Evolutionary conservation across 306 rosid species (phyloP).

Genomic region (Dalbergia cultrata): DNA sequence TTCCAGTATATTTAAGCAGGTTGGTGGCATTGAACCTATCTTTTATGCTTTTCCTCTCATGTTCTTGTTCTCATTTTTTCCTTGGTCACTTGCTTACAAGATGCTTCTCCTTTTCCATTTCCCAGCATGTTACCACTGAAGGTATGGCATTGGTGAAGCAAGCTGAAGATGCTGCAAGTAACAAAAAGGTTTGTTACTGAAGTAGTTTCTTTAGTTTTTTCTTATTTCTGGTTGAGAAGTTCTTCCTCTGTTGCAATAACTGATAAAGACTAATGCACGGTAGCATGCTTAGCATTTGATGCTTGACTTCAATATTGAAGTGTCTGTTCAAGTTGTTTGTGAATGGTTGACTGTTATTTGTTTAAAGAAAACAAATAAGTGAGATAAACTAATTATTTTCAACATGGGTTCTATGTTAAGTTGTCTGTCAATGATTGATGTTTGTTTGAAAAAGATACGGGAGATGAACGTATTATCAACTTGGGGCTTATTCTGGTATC

Average conservation of each 20-base stretch:
- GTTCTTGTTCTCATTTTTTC: background rate
- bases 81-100: conserved; percentile 25
- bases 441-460: background rate
- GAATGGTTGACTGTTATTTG: background rate
- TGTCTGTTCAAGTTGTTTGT: conserved; percentile 23
- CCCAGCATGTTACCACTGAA: conserved; percentile 94
- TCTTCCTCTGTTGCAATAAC: conserved; percentile 20
- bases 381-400: conserved; percentile 9
- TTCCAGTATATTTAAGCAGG: conserved; percentile 91
- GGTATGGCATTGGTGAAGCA: conserved; percentile 95
- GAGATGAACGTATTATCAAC: background rate
- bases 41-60: conserved; percentile 22
- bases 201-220: conserved; percentile 26
- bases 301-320: conserved; percentile 5
- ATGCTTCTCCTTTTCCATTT: conserved; percentile 36
- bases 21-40: conserved; percentile 47
- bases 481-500: conserved; percentile 1
- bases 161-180: conserved; percentile 98
- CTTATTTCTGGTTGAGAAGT: conserved; percentile 36
- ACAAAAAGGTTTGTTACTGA: conserved; percentile 71
- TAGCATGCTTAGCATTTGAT: background rate
- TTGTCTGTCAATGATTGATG: background rate
- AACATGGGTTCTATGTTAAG: background rate
- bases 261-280: conserved; percentile 16
- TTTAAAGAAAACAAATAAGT: background rate